Percentiles rank a stretch among this genome's conserved stretches.
Conservation (phyloP, 1,284 basidiomycete species). For the Pseudozyma sp. region DNA sequence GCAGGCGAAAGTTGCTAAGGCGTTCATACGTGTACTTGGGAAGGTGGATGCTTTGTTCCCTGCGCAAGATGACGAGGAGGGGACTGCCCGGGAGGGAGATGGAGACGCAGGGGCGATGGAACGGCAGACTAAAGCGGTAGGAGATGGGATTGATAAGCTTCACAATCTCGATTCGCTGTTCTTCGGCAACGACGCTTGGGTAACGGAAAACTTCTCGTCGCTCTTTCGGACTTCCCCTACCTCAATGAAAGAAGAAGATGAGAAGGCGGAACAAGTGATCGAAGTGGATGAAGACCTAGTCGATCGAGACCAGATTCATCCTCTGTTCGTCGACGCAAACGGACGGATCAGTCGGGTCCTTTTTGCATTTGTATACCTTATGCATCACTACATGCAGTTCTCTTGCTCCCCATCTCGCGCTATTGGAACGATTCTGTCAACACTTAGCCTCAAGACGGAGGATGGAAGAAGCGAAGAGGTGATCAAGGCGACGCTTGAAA, state of each 20-base stretch:
- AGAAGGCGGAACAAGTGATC: background rate
- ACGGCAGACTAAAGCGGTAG: background rate
- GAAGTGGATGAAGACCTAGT: constrained; percentile 27
- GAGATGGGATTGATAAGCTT: constrained; percentile 2
- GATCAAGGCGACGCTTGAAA: constrained; percentile 10
- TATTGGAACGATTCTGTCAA: no score
- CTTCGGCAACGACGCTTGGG: background rate
- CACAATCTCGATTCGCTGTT: constrained; percentile 2
- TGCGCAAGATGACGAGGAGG: constrained; percentile 2
- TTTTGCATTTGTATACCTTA: constrained; percentile 18
- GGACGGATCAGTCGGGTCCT: constrained; percentile 28
- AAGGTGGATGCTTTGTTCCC: background rate
- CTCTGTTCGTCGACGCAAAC: constrained; percentile 26
- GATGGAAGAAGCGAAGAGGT: background rate
- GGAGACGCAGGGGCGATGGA: background rate
- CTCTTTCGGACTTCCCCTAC: constrained; percentile 9
- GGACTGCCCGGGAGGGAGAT: background rate
- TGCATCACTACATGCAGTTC: background rate
- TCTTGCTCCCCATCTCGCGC: background rate
- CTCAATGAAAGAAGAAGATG: background rate
- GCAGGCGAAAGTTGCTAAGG: no score
- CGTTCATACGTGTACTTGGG: background rate
- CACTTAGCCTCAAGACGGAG: background rate
- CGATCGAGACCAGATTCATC: constrained; percentile 27
- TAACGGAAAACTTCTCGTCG: constrained; percentile 6